These are phyloP conservation scores for Fonsecaea pedrosoi DNA, from an alignment of 2,329 filamentous ascomycete species.

Conservation along the genomic window DNA sequence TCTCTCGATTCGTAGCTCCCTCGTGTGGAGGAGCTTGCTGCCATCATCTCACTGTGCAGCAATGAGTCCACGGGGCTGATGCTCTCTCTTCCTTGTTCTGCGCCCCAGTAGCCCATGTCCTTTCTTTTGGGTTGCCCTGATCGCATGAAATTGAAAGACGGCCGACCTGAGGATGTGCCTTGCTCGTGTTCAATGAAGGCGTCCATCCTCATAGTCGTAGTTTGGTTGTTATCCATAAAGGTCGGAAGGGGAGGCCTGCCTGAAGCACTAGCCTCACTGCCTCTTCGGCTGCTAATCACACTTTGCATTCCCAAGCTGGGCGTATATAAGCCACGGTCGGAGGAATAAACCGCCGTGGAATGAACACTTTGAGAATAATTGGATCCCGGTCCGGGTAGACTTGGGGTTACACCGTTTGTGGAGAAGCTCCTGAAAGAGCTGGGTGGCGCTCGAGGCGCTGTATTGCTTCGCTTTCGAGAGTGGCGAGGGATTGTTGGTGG, in stretches of 20 bases:
- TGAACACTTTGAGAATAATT: slow-evolving; percentile 37
- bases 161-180: slow-evolving; percentile 32
- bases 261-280: slow-evolving; percentile 60
- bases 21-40: slow-evolving; percentile 34
- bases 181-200: slow-evolving; percentile 74
- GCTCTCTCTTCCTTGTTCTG: slow-evolving; percentile 34
- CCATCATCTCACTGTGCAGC: slow-evolving; percentile 38
- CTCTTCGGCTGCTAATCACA: slow-evolving; percentile 45
- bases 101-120: slow-evolving; percentile 42
- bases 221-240: slow-evolving; percentile 37
- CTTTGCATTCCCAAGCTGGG: slow-evolving; percentile 51
- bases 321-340: slow-evolving; percentile 37
- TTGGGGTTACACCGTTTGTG: slow-evolving; percentile 45
- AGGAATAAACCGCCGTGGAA: slow-evolving; percentile 35
- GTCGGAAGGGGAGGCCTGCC: slow-evolving; percentile 70
- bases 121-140: slow-evolving; percentile 38
- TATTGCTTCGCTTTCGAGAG: slow-evolving; percentile 87
- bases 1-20: slow-evolving; percentile 34
- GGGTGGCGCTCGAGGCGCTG: slow-evolving; percentile 74
- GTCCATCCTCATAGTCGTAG: slow-evolving; percentile 85
- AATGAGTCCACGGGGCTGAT: slow-evolving; percentile 36
- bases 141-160: slow-evolving; percentile 38
- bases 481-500: slow-evolving; percentile 67
- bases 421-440: slow-evolving; percentile 82
- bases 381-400: slow-evolving; percentile 33